A percentile compares a stretch with the other conserved stretches of the same genome.
phyloP scores from a whole-genome alignment of 23 red algal species.

The Chondrus crispus region DNA sequence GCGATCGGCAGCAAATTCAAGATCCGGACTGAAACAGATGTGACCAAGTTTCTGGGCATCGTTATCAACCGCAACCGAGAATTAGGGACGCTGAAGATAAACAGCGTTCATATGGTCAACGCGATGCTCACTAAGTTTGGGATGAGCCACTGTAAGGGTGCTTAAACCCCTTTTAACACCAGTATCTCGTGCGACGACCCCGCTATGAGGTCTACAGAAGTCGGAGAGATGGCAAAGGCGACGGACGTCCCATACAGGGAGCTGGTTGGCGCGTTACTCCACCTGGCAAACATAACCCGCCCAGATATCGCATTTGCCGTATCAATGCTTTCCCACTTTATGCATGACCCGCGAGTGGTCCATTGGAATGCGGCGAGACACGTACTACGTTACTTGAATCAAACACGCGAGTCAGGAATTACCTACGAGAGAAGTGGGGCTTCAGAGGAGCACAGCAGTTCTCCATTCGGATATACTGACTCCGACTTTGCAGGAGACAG shows the following conservation, averaged over 20 bases:
- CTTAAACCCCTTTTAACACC: not conserved
- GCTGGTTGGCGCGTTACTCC: not conserved
- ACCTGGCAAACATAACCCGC: not conserved
- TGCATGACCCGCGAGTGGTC: not conserved
- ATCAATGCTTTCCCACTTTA: not conserved
- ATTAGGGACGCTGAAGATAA: not conserved
- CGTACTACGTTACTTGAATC: slow-evolving; percentile 13
- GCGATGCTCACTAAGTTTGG: not conserved
- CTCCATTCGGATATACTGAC: not conserved
- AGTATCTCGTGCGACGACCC: not conserved
- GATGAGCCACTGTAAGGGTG: not conserved
- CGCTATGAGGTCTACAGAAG: no score
- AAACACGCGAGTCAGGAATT: not conserved
- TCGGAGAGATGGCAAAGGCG: no score
- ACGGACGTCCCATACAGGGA: not conserved
- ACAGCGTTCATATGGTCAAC: not conserved
- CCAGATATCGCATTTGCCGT: not conserved
- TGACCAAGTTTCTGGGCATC: not conserved
- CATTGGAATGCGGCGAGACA: slow-evolving; percentile 1
- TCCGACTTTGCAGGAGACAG: not conserved
- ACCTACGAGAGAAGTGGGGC: not conserved
- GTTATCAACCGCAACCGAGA: not conserved
- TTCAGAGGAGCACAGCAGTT: not conserved
- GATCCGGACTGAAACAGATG: not conserved
- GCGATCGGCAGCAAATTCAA: not conserved